Conservation (phyloP, 2,329 filamentous ascomycete genomes). For the Calonectria hawksworthii region DNA sequence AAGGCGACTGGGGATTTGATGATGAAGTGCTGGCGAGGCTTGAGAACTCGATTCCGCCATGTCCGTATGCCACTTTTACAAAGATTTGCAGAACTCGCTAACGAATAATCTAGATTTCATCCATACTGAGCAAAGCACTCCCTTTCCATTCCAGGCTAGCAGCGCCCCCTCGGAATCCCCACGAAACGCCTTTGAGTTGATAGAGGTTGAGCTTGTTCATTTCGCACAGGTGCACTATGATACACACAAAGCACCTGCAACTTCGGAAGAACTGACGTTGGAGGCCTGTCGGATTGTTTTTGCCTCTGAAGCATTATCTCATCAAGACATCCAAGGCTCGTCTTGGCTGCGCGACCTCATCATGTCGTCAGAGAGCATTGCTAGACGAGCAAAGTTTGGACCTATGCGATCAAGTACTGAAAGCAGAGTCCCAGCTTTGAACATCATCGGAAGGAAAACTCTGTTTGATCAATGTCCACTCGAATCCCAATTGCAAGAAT, state of each 20-base stretch:
- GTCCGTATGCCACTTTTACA: conserved; percentile 34
- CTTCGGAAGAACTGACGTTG: conserved; percentile 3
- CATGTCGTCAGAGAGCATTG: background rate
- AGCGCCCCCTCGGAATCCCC: conserved; percentile 21
- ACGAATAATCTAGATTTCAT: conserved; percentile 33
- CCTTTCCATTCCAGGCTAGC: conserved; percentile 35
- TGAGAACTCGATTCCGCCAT: conserved; percentile 58
- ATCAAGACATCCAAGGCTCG: background rate
- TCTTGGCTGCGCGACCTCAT: background rate
- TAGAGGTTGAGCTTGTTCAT: conserved; percentile 19
- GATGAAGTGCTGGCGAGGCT: conserved; percentile 51
- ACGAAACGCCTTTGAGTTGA: conserved; percentile 26
- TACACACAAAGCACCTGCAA: background rate
- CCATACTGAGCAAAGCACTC: conserved; percentile 35
- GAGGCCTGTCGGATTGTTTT: conserved; percentile 30
- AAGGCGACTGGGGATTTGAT: conserved; percentile 60
- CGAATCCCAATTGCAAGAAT: background rate
- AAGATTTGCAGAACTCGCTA: background rate
- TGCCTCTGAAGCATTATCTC: conserved; percentile 31
- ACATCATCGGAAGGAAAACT: background rate
- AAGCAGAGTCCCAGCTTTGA: background rate
- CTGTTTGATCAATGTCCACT: background rate
- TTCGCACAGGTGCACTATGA: conserved; percentile 27
- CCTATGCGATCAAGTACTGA: background rate
- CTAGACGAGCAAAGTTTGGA: background rate